phyloP scores from a whole-genome alignment of 176 grass and related monocot species.

The Tillandsia leiboldiana region DNA sequence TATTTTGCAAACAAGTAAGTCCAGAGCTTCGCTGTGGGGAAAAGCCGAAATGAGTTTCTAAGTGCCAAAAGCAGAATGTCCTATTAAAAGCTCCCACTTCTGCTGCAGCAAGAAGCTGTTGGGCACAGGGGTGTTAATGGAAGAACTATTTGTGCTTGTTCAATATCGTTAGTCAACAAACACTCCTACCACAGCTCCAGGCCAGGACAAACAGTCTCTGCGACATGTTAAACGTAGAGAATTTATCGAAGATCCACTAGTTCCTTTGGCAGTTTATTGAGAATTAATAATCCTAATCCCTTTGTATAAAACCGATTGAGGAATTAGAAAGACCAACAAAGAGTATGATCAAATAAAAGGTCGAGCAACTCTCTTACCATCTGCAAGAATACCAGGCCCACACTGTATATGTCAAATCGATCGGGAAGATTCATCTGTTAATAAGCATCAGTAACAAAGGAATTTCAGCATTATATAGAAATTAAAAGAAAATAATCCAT shows the following conservation, averaged over 20 bases:
- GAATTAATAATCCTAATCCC: neutral
- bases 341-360: neutral
- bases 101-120: too few relatives aligned
- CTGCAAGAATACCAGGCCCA: constrained; percentile 89
- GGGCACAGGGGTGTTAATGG: too few relatives aligned
- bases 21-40: too few relatives aligned
- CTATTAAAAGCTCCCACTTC: too few relatives aligned
- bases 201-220: too few relatives aligned
- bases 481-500: neutral
- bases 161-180: too few relatives aligned
- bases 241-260: neutral
- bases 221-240: too few relatives aligned
- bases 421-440: constrained; percentile 95
- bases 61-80: too few relatives aligned
- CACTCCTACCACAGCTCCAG: too few relatives aligned
- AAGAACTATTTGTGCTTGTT: too few relatives aligned
- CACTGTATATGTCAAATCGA: constrained; percentile 98
- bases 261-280: neutral
- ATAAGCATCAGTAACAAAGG: constrained; percentile 2
- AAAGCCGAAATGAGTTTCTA: too few relatives aligned
- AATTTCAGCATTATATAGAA: neutral
- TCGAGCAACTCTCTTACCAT: constrained; percentile 49
- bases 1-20: too few relatives aligned
- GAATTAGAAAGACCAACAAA: neutral
- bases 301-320: neutral